Conservation (phyloP, 192 early-diverging fungal genomes). For the Gamsiella multidivaricata region DNA sequence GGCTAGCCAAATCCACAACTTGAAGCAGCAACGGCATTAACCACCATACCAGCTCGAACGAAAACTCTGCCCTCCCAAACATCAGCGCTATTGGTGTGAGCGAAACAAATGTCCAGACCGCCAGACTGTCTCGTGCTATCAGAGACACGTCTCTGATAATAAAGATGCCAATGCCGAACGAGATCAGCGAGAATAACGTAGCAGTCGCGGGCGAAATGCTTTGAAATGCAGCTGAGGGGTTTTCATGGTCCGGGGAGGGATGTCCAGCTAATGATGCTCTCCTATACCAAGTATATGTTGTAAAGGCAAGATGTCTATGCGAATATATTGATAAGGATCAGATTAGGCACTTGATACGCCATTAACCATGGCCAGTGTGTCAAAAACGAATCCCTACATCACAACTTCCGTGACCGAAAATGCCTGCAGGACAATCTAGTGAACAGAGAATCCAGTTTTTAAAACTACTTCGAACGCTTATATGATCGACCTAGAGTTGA, state of each 20-base stretch:
- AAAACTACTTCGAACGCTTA: too few relatives aligned
- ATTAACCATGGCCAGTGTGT: too few relatives aligned
- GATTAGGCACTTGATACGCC: too few relatives aligned
- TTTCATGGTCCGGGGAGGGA: constrained; percentile 3
- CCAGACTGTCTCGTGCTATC: constrained; percentile 11
- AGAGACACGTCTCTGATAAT: constrained; percentile 25
- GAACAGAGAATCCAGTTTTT: too few relatives aligned
- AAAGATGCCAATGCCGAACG: constrained; percentile 31
- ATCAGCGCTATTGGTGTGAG: constrained; percentile 24
- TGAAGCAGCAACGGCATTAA: constrained; percentile 53
- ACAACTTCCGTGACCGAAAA: constrained; percentile 37
- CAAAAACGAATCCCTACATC: constrained; percentile 13
- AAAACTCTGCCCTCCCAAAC: constrained; percentile 17
- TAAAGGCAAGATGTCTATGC: constrained; percentile 28
- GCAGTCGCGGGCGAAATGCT: constrained; percentile 18
- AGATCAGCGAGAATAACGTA: constrained; percentile 28
- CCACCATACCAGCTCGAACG: constrained; percentile 53
- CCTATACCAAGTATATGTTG: constrained; percentile 11
- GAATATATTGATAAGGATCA: not conserved
- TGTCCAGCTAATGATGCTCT: not conserved
- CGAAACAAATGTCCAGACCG: constrained; percentile 31
- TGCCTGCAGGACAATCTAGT: constrained; percentile 18
- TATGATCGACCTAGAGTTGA: too few relatives aligned
- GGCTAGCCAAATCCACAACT: constrained; percentile 25
- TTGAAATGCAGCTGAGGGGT: constrained; percentile 14